Percentiles rank a stretch among this genome's conserved stretches.
Evolutionary conservation across 2,329 filamentous ascomycete species (phyloP).

Genomic region (Chaetomium sp.): DNA sequence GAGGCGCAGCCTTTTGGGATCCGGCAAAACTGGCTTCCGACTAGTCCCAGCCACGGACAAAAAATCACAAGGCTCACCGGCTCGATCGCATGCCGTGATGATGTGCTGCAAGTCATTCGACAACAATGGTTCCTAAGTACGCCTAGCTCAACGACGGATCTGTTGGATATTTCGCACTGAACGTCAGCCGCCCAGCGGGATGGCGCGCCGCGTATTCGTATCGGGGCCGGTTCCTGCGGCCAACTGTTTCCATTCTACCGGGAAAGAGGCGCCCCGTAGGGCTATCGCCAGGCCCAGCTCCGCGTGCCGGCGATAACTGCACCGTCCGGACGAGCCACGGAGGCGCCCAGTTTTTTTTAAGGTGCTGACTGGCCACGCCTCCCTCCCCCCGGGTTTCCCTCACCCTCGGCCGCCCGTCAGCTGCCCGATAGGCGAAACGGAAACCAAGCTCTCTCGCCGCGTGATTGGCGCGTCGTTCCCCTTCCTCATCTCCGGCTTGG

Average conservation of each 20-base stretch:
- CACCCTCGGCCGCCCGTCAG: neutral
- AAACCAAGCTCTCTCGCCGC: too few relatives aligned
- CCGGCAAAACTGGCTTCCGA: neutral
- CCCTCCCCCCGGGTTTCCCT: neutral
- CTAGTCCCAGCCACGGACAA: constrained; percentile 1
- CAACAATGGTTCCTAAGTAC: too few relatives aligned
- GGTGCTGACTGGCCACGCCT: constrained; percentile 16
- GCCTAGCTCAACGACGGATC: too few relatives aligned
- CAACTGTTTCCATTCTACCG: too few relatives aligned
- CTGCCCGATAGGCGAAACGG: neutral
- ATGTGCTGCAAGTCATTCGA: too few relatives aligned
- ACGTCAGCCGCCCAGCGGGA: too few relatives aligned
- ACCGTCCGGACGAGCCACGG: too few relatives aligned
- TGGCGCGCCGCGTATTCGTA: too few relatives aligned
- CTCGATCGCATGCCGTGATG: too few relatives aligned
- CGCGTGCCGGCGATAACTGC: neutral
- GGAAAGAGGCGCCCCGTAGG: constrained; percentile 2
- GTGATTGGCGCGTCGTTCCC: neutral
- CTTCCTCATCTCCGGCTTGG: neutral
- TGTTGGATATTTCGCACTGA: too few relatives aligned
- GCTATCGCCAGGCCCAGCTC: constrained; percentile 2
- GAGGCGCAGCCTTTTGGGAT: neutral
- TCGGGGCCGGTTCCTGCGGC: too few relatives aligned
- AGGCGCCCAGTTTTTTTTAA: constrained; percentile 2
- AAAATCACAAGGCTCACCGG: neutral